Base-by-base conservation (phyloP, 2,329 filamentous ascomycete species). In the Exophiala dermatitidis region DNA sequence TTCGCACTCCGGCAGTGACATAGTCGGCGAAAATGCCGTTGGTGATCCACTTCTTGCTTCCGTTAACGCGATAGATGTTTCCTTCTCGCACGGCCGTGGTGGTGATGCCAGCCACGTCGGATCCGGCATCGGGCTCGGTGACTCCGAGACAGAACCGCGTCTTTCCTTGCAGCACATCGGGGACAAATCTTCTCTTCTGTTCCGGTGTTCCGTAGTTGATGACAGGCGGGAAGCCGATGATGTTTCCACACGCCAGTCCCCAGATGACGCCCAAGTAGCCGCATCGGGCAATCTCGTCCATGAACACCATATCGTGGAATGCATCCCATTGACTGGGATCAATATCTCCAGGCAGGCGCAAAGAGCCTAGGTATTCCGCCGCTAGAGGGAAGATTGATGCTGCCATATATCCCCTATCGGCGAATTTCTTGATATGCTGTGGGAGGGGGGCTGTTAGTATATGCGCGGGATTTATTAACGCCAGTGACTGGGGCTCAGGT, bases 41-140 rank as follows among this genome's bases (percentile, higher is more conserved):
- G 58, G 93, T 97, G 73, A 98, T 98, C 93, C 93, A 98, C 91
- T 97, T 97, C 81, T 98, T 98, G 71, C 82, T 83, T 45, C 93
- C 93, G 57, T 82, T 86, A 71, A 98, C 86, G 71, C 79, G 84
- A 36, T 59, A 60, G 4, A 49, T 42, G 33, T 72, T 69, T 0
- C 76, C 77, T 36, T 77, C 71, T 29, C 70, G 71, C 36, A 68
- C 64, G 0, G 83, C 83, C 0, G 78, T 84, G 2, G 83, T 84
- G 48, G 74, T 72, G 42, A 86, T 76, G 58, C 77, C 79, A 0
- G 81, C 81, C 2, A 86, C 81, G 62, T 86, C 83, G 0, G 80
- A 84, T 0, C 80, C 79, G 52, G 77, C 80, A 43, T 54, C 52
- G 32, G 59, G 59, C 40, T 61, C 82, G 0, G 81, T 84, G 45